These are phyloP conservation scores for Fusarium keratoplasticum DNA, from an alignment of 2,329 filamentous ascomycete species.

Conservation along the genomic window DNA sequence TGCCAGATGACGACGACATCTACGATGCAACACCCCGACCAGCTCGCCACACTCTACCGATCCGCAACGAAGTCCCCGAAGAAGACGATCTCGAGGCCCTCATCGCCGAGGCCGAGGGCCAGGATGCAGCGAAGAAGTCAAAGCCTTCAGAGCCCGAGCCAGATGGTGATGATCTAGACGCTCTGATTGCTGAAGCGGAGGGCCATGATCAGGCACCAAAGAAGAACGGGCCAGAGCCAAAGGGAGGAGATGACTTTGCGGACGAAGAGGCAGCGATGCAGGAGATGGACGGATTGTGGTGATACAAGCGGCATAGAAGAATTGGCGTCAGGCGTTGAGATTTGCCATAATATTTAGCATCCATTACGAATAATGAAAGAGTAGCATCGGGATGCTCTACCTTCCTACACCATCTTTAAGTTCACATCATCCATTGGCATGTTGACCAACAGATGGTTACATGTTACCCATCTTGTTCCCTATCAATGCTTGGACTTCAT, in stretches of 20 bases:
- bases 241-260: slow-evolving; percentile 57
- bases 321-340: slow-evolving; percentile 10
- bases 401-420: neutral
- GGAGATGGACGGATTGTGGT: slow-evolving; percentile 69
- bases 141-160: slow-evolving; percentile 16
- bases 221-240: neutral
- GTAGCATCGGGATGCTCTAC: neutral
- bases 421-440: neutral
- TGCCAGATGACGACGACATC: slow-evolving; percentile 62
- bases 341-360: neutral
- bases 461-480: neutral
- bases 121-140: slow-evolving; percentile 26
- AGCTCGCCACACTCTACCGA: slow-evolving; percentile 36
- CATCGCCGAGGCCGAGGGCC: slow-evolving; percentile 61
- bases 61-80: slow-evolving; percentile 48
- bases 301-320: neutral
- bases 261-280: slow-evolving; percentile 78
- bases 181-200: slow-evolving; percentile 64
- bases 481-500: neutral
- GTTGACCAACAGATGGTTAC: neutral
- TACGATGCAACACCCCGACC: slow-evolving; percentile 65
- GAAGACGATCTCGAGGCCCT: slow-evolving; percentile 66
- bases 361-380: neutral
- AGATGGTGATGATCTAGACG: slow-evolving; percentile 64
- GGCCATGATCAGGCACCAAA: slow-evolving; percentile 24